phyloP scores from a whole-genome alignment of 495 filamentous ascomycete genomes.

The Hypoxylon cercidicola region DNA sequence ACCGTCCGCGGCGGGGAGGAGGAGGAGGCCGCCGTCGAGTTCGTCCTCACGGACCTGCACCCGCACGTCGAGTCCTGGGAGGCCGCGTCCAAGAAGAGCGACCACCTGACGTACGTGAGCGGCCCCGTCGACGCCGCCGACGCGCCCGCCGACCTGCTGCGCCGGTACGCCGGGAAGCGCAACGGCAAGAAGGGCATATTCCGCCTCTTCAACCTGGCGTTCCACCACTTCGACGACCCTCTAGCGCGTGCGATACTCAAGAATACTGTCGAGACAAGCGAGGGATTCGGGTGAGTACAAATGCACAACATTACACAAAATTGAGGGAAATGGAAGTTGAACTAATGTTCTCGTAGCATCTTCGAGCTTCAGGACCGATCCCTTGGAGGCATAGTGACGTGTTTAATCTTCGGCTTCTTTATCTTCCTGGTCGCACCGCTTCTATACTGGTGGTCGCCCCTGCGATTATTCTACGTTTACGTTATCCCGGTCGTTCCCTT shows the following conservation, averaged over 20 bases:
- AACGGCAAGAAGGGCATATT: constrained; percentile 62
- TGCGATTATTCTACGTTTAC: constrained; percentile 72
- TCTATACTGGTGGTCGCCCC: constrained; percentile 64
- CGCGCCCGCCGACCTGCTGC: constrained; percentile 59
- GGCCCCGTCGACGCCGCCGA: constrained; percentile 69
- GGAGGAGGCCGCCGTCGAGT: constrained; percentile 55
- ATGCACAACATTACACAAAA: neutral
- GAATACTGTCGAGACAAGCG: constrained; percentile 69
- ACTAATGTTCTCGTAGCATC: constrained; percentile 56
- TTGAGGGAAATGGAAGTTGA: neutral
- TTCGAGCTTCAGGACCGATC: constrained; percentile 76
- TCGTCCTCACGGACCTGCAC: constrained; percentile 75
- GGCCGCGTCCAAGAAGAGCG: constrained; percentile 56
- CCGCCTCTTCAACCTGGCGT: constrained; percentile 76
- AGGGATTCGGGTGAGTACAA: constrained; percentile 67
- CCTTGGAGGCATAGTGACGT: constrained; percentile 62
- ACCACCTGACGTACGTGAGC: constrained; percentile 64
- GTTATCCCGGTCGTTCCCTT: constrained; percentile 71
- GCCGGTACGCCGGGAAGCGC: constrained; percentile 42
- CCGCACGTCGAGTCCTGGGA: constrained; percentile 73
- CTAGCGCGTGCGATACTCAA: constrained; percentile 66
- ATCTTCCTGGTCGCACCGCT: constrained; percentile 63
- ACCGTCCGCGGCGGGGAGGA: constrained; percentile 31
- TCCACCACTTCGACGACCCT: constrained; percentile 78
- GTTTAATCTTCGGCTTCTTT: constrained; percentile 64